Percentiles rank a stretch among this genome's conserved stretches.
phyloP scores from a whole-genome alignment of 306 rosid genomes.

The Ormosia emarginata region DNA sequence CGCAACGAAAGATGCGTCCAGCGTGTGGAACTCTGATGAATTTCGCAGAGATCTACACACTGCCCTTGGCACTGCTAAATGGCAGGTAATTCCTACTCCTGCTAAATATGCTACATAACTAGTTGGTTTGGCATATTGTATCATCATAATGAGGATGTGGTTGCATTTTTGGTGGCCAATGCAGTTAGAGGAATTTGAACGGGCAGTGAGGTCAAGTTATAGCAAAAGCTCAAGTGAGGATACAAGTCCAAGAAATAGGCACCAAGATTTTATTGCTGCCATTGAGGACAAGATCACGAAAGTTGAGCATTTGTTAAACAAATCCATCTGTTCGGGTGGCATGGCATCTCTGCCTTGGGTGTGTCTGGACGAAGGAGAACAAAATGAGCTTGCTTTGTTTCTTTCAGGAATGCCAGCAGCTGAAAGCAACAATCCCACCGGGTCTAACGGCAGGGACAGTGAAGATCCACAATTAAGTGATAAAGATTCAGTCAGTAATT shows the following conservation, averaged over 20 bases:
- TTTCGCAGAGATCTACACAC: slow-evolving; percentile 72
- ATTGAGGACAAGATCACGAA: slow-evolving; percentile 56
- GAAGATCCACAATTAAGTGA: slow-evolving; percentile 31
- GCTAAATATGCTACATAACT: not conserved
- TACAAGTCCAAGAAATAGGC: slow-evolving; percentile 64
- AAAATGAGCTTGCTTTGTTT: slow-evolving; percentile 75
- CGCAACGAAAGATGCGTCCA: slow-evolving; percentile 49
- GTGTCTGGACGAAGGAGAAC: slow-evolving; percentile 74
- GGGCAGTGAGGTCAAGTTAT: slow-evolving; percentile 65
- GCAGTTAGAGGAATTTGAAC: slow-evolving; percentile 90
- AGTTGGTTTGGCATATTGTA: not conserved
- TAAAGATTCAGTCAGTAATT: slow-evolving; percentile 20
- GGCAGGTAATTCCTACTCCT: slow-evolving; percentile 70
- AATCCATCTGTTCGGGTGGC: slow-evolving; percentile 40
- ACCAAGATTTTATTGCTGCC: slow-evolving; percentile 60
- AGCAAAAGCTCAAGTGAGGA: slow-evolving; percentile 44
- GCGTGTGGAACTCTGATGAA: slow-evolving; percentile 66
- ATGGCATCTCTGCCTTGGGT: slow-evolving; percentile 61
- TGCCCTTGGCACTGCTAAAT: slow-evolving; percentile 86
- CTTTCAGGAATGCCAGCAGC: slow-evolving; percentile 59
- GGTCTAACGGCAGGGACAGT: slow-evolving; percentile 20
- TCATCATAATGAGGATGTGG: slow-evolving; percentile 5
- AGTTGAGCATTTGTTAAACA: slow-evolving; percentile 49
- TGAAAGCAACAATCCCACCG: slow-evolving; percentile 19
- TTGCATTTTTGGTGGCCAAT: slow-evolving; percentile 21